These are phyloP conservation scores for Hypoxylon rickii DNA, from an alignment of 495 filamentous ascomycete genomes.

Conservation along the genomic window DNA sequence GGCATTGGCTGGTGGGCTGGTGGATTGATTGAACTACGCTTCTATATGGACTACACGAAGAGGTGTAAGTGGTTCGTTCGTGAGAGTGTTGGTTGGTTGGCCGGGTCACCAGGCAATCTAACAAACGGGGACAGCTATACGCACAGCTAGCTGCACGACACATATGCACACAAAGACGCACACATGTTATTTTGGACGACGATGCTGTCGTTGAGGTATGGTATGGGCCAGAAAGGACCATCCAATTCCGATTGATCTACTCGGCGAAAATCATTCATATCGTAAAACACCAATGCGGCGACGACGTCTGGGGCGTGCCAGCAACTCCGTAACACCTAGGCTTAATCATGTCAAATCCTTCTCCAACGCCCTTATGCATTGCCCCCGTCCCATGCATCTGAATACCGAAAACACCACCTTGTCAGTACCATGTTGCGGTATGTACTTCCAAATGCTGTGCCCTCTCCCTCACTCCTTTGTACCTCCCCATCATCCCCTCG, in stretches of 20 bases:
- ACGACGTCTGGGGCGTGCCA: constrained; percentile 1
- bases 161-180: too few species aligned
- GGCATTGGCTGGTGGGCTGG: too few species aligned
- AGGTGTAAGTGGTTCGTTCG: too few species aligned
- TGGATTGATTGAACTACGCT: too few species aligned
- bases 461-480: not conserved
- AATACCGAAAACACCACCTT: constrained; percentile 16
- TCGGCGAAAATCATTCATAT: constrained; percentile 14
- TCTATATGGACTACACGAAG: too few species aligned
- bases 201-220: not conserved
- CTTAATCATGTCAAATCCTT: constrained; percentile 12
- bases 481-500: not conserved
- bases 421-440: constrained; percentile 2
- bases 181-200: too few species aligned
- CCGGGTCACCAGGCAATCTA: too few species aligned
- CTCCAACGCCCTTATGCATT: constrained; percentile 28
- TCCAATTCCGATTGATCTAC: constrained; percentile 18
- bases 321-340: constrained; percentile 20
- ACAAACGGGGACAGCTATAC: too few species aligned
- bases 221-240: too few species aligned
- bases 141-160: too few species aligned
- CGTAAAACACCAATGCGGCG: constrained; percentile 7
- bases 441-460: constrained; percentile 9
- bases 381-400: constrained; percentile 2
- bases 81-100: too few species aligned